phyloP scores from a whole-genome alignment of 371 early-diverging fungal species.

The Apophysomyces sp. region DNA sequence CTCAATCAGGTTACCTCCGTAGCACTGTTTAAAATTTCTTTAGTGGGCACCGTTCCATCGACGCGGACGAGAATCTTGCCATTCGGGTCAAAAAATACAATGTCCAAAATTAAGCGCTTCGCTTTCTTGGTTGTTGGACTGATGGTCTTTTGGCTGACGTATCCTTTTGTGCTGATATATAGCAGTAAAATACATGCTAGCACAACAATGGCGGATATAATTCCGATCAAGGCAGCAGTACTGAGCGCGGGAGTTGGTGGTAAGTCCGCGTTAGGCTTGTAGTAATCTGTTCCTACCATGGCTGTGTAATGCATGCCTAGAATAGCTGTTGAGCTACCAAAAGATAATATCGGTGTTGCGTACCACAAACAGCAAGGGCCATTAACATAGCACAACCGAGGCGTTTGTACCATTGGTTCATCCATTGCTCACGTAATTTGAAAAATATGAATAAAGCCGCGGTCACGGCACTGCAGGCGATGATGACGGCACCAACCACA shows the following conservation, averaged over 20 bases:
- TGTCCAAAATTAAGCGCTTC: slow-evolving; percentile 26
- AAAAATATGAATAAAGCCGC: slow-evolving; percentile 43
- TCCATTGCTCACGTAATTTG: slow-evolving; percentile 45
- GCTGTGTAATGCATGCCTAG: slow-evolving; percentile 51
- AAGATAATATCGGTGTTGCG: neutral
- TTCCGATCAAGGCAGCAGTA: slow-evolving; percentile 33
- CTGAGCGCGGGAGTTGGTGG: slow-evolving; percentile 29
- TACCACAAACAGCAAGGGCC: slow-evolving; percentile 47
- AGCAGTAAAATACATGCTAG: slow-evolving; percentile 27
- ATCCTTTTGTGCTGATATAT: slow-evolving; percentile 10
- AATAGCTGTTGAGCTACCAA: neutral
- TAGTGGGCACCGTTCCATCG: slow-evolving; percentile 45
- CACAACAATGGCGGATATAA: slow-evolving; percentile 39
- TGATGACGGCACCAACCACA: slow-evolving; percentile 33
- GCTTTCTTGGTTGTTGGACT: slow-evolving; percentile 3
- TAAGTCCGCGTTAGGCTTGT: slow-evolving; percentile 1
- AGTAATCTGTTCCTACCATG: slow-evolving; percentile 39
- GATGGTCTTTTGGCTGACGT: neutral
- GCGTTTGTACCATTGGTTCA: slow-evolving; percentile 47
- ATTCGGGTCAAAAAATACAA: slow-evolving; percentile 33
- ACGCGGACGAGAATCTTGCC: slow-evolving; percentile 42
- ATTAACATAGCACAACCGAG: slow-evolving; percentile 40
- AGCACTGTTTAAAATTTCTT: slow-evolving; percentile 3
- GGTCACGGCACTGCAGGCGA: slow-evolving; percentile 34
- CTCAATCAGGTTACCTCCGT: neutral